Base-by-base conservation (phyloP, 2,329 filamentous ascomycete species). In the Stagonosporopsis rhizophila region DNA sequence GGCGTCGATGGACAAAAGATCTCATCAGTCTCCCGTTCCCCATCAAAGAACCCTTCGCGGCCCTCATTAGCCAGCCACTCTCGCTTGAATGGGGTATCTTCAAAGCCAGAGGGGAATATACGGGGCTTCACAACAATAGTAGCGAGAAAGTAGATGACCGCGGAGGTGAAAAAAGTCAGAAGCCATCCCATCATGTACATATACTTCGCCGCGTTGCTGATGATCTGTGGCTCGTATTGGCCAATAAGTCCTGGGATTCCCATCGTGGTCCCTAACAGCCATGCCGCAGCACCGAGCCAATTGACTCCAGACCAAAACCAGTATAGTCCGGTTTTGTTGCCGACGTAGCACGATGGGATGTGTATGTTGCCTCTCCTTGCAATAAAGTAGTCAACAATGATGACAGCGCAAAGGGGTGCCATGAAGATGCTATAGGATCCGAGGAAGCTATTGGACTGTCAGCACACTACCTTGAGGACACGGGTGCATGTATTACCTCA, bases 391-490 rank as follows among this genome's bases (percentile, higher is more conserved):
- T 80, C 78, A 14, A 77, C 67, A 8, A 79, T 74, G 66, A 77
- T 75, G 35, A 60, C 55, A 72, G 69, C 71, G 34, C 69, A 70
- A 6, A 80, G 70, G 0, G 79, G 79, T 46, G 73, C 74, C 55
- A 80, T 65, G 63, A 81, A 80, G 44, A 78, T 72, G 7, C 71
- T 69, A 56, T 80, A 80, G 1, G 70, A 75, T 6, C 73, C 72
- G 0, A 81, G 62, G 58, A 81, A 81, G 5, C 76, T 80, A 1
- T 17, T n/a, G 1, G 2, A 6, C 14, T 17, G 54, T 64, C 20
- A 64, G 48, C 44, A 9, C 11, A 6, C 4, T 3, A 20, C 34
- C 27, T 20, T 17, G 22, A 19, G 1, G 3, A 19, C 1, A 39
- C 5, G 14, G 2, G 17, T 45, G 11, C n/a, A 2, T 20, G 0